Evolutionary conservation across 2,329 filamentous ascomycete species (phyloP), one percentile per base, ranked within the genome.

Genomic region (Fusarium sp.): DNA sequence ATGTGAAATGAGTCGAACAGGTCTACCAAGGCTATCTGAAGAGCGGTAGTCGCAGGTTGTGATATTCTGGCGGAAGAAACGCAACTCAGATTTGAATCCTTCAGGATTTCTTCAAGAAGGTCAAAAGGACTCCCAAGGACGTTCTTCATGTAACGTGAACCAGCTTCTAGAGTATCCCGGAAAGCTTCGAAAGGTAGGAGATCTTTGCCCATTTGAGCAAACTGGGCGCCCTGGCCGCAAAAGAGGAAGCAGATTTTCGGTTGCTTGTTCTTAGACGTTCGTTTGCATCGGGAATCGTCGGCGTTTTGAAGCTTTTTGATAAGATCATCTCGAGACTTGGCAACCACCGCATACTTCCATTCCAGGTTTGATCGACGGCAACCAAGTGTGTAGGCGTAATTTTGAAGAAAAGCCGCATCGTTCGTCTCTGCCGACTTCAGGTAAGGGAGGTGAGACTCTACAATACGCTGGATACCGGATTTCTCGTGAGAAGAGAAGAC

Each of bases 381-480:
- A 24, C 74, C 76, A 17, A 84, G 75, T 1, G 83, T 85, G 64
- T 84, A 85, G 5, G 82, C 78, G 47, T 84, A 81, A 56, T 84
- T 68, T 32, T 75, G 67, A 32, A 83, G 65, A n/a, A 78, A 70
- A 1, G 67, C 54, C 1, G 20, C 9, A 3, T 72, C 48, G 6
- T 26, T 20, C 20, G 11, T 50, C 43, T 7, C 56, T 37, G 70
- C 59, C 1, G 62, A 58, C 22, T 68, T 60, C 28, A 82, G 64
- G 55, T 79, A 79, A 6, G 68, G 59, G 6, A 74, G 51, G 19
- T 82, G 80, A 1, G 79, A 75, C 5, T 75, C 48, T 33, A 82
- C 74, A 24, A 81, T 69, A 4, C 77, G 78, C 20, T 59, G 47
- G 11, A 84, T 73, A 6, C 81, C 80, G 6, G 68, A 67, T 66